Base-by-base conservation (phyloP, 164 flowering plant genomes). In the Platanus orientalis region DNA sequence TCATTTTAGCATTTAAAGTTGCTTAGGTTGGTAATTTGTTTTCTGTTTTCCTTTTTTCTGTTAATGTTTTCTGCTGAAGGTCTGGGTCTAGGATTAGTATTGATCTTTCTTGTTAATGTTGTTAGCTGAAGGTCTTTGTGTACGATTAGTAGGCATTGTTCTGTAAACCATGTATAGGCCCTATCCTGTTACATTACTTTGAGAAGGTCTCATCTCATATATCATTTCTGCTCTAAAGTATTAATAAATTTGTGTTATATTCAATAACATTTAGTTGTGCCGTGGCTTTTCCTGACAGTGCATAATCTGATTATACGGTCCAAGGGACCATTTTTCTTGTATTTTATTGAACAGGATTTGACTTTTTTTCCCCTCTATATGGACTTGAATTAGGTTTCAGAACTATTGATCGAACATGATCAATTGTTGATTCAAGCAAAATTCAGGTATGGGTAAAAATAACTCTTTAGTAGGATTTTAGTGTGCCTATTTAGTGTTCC, bases 81-180 rank as follows among this genome's bases (percentile, higher is more conserved):
- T 62, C 72, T 65, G 49, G 40, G 49, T 61, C 39, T 68, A 69
- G 74, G 64, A 58, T 58, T 64, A 62, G 64, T 65, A 65, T 64
- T 58, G 49, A 2, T 6, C 54, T 57, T 66, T 36, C 40, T 34
- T 56, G 27, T 57, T 61, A 61, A 52, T 44, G 57, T n/a, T 29
- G 16, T 28, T 28, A 58, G 72, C 72, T 53, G 61, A 70, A 49
- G 60, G 70, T 67, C 76, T 61, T 59, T 24, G 66, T 53, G 13
- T 63, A 57, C 60, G 62, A 61, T 53, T 50, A 48, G 56, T 55
- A 60, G 29, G 65, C 65, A 60, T 60, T 23, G 2, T 26, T 65
- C 29, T 26, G 54, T 17, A n/a, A 13, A 27, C 19, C 26, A n/a
- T 56, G 61, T 47, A 45, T 45, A 45, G 49, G 20, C 6, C 6